phyloP scores from a whole-genome alignment of 257 asterid species.

The Solanum rostratum region DNA sequence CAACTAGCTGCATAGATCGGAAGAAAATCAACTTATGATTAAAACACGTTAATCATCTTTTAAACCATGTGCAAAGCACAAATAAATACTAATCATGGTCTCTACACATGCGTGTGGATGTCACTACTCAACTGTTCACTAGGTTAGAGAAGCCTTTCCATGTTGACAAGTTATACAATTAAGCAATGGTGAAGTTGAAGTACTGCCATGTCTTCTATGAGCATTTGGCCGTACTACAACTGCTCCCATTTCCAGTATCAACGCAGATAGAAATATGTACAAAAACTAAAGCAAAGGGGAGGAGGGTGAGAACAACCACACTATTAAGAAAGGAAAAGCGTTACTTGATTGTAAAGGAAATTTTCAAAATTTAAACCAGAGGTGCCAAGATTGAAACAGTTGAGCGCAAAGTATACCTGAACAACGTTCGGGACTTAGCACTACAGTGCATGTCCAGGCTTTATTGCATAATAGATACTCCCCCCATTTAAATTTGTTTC shows the following conservation, averaged over 20 bases:
- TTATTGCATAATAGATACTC: background rate
- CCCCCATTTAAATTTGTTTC: background rate
- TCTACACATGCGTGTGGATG: background rate
- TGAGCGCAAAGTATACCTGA: background rate
- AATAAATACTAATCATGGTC: background rate
- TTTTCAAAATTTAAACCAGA: background rate
- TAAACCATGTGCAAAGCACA: background rate
- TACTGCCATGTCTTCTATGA: background rate
- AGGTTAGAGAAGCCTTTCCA: background rate
- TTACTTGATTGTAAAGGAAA: background rate
- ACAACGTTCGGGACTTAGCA: background rate
- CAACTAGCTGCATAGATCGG: constrained; percentile 34
- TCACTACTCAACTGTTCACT: background rate
- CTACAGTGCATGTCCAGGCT: background rate
- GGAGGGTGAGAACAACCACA: background rate
- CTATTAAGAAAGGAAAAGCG: background rate
- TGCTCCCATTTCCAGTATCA: background rate
- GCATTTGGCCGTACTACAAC: background rate
- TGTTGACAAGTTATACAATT: background rate
- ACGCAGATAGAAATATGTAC: background rate
- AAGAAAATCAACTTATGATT: background rate
- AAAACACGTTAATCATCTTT: background rate
- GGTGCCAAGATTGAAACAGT: background rate
- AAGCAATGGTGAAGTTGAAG: background rate
- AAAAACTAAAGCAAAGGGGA: background rate